phyloP scores from a whole-genome alignment of 176 grass and related monocot species.

The Zoysia japonica region DNA sequence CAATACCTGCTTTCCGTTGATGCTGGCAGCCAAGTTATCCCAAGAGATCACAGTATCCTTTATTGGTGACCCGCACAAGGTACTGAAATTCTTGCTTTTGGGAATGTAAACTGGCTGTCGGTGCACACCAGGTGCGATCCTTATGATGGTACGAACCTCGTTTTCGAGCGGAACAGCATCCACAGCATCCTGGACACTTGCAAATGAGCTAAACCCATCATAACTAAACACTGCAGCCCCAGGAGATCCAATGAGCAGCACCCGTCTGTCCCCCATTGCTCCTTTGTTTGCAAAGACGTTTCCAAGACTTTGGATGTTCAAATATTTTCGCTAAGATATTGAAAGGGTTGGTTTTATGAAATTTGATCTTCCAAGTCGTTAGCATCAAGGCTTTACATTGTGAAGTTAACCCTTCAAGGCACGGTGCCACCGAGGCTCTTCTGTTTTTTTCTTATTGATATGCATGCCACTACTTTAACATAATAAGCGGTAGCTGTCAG shows the following conservation, averaged over 20 bases:
- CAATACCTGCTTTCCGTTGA: slow-evolving; percentile 58
- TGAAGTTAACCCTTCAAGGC: not conserved
- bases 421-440: not conserved
- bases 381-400: not conserved
- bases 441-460: no score
- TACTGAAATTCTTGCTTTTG: slow-evolving; percentile 69
- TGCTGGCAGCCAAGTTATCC: slow-evolving; percentile 44
- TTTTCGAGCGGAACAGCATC: slow-evolving; percentile 57
- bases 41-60: slow-evolving; percentile 55
- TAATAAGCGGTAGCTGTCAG: no score
- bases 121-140: slow-evolving; percentile 50
- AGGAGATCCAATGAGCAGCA: slow-evolving; percentile 1
- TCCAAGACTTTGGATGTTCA: not conserved
- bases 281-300: not conserved
- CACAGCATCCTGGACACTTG: slow-evolving; percentile 48
- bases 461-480: no score
- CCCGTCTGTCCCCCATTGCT: slow-evolving; percentile 5
- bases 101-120: slow-evolving; percentile 47
- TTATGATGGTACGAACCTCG: slow-evolving; percentile 45
- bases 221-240: not conserved
- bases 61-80: slow-evolving; percentile 36
- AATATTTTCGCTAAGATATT: not conserved
- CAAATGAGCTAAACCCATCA: slow-evolving; percentile 18
- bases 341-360: slow-evolving; percentile 1
- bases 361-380: not conserved